Evolutionary conservation across 192 early-diverging fungal genomes (phyloP), one percentile per base, ranked within the genome.

Genomic region (Paraglomus occultum): DNA sequence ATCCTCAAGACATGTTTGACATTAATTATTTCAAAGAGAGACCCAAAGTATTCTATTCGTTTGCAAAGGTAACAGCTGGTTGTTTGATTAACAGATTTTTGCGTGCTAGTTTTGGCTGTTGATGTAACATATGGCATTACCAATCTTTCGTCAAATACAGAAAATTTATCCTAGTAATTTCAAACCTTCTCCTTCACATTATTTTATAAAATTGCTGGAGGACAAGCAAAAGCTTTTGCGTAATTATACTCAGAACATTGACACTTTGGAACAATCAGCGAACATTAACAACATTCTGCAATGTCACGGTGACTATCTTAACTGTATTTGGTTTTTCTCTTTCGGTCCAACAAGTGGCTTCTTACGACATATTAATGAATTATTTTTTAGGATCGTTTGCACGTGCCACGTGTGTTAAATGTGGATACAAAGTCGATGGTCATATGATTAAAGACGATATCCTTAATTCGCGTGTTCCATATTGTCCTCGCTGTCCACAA

Each of bases 171-270:
- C 95, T 3, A 86, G 83, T 71, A 95, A 95, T 60, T 94, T 93
- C 73, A 84, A 76, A 44, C 96, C 96, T 15, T 92, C 92, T 23
- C 90, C 90, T 0, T 88, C 88, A 6, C 96, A 98, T 73, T 73
- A 82, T 44, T 98, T 98, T 79, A 82, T 98, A 65, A 95, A 94
- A 74, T 68, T 94, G 49, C 75, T 99, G 9, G 95, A 99, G 71
- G 81, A 90, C 7, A 79, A 91, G 57, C 91, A 86, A 2, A 92
- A 94, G 77, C 79, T 99, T 49, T 71, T 98, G 22, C 81, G 95
- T 59, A 97, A 97, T 70, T 99, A 99, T 74, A 96, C 96, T 1
- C 96, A 99, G 70, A 99, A 99, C 70, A 99, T 99, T 60, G 96
- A 98, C 73, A 95, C 93, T 3, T 74, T 99, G 11, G 97, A 99